phyloP scores from a whole-genome alignment of 176 grass and related monocot genomes.

The Puya raimondii region DNA sequence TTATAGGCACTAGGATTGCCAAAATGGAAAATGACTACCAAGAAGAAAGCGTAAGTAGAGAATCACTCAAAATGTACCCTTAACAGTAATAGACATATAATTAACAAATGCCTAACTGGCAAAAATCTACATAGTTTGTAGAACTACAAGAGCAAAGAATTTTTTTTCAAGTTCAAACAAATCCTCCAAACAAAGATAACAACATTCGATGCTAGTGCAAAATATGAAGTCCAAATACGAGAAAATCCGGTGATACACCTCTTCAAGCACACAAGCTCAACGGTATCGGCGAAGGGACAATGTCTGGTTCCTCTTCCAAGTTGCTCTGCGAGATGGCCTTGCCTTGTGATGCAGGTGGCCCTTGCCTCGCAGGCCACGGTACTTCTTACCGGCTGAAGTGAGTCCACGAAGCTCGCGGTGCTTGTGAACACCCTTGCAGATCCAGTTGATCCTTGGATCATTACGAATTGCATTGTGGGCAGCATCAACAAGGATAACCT shows the following conservation, averaged over 20 bases:
- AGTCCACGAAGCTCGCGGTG: slow-evolving; percentile 1
- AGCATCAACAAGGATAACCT: slow-evolving; percentile 23
- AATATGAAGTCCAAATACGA: not conserved
- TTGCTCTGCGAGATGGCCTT: slow-evolving; percentile 3
- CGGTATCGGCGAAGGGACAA: slow-evolving; percentile 1
- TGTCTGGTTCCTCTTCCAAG: not conserved
- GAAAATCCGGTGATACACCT: not conserved
- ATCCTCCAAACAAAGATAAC: not conserved
- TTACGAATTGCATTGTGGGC: slow-evolving; percentile 2
- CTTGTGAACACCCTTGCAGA: slow-evolving; percentile 3
- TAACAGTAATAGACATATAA: not conserved
- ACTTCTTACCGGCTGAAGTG: not conserved
- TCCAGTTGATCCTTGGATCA: slow-evolving; percentile 1
- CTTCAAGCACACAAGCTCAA: not conserved
- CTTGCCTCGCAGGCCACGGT: not conserved
- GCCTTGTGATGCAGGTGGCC: not conserved
- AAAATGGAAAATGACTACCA: no score
- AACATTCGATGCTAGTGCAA: not conserved
- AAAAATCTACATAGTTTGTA: not conserved
- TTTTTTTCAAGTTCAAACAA: not conserved
- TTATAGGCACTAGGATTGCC: no score
- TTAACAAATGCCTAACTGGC: not conserved
- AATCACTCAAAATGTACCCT: no score
- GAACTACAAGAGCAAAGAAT: not conserved
- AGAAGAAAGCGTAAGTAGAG: no score